Base-by-base conservation (phyloP, 768 basidiomycete species). In the Hericium alpestre region DNA sequence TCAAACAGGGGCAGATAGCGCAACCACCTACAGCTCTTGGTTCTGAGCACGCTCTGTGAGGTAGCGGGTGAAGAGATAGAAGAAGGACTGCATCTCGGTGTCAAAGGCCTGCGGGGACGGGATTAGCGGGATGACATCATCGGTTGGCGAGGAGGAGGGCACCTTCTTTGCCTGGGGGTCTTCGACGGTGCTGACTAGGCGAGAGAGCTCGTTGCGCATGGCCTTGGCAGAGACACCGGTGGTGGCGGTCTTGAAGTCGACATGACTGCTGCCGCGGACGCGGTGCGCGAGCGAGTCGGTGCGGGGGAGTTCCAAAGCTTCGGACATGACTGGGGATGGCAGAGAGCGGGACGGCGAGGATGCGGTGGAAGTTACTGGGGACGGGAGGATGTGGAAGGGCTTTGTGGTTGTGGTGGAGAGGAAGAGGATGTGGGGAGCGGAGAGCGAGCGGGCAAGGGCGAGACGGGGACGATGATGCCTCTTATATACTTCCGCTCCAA, bases 131-230 rank as follows among this genome's bases (percentile, higher is more conserved):
- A 32, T 32, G 32, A 32, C 32, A 32, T 32, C 32, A 32, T 32
- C 32, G 32, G 32, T 32, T 32, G 32, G 32, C 32, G 32, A 32
- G 55, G 56, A 53, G 37, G 38, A 56, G 64, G 54, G 56, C 32
- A 91, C 94, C 86, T 87, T 91, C 76, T 88, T 90, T 56, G 87
- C 86, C 41, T 77, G 69, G 32, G 82, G 78, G 62, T 97, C 90
- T 61, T 82, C 77, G 68, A 95, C 89, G 60, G 86, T 86, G 69
- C 79, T 76, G 67, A 97, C 92, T 79, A 99, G 89, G 67, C 83
- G 83, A 71, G 87, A 87, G 74, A 99, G 87, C 77, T 98, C 96
- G 70, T 97, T 96, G 77, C 93, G 86, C 95, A 97, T 97, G 56
- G 93, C 79, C 77, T 96, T 97, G 83, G 81, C 78, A 16, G 76